phyloP scores from a whole-genome alignment of 2,329 filamentous ascomycete species.

The Cercospora brassicicola region DNA sequence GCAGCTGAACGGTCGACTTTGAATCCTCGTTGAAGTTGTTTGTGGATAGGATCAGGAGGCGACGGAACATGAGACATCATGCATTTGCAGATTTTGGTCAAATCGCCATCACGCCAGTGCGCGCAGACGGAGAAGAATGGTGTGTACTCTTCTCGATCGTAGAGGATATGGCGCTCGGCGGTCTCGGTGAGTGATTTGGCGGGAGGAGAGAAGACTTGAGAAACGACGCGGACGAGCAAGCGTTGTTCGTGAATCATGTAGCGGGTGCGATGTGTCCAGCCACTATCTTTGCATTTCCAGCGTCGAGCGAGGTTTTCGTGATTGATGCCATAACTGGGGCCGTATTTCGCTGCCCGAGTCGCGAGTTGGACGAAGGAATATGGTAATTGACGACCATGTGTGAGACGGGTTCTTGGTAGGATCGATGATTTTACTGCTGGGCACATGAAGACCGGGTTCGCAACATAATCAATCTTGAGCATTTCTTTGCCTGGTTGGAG shows the following conservation, averaged over 20 bases:
- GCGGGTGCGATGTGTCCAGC: constrained; percentile 58
- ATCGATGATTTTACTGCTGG: constrained; percentile 54
- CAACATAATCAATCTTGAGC: constrained; percentile 54
- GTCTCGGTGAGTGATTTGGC: constrained; percentile 51
- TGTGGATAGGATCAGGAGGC: constrained; percentile 45
- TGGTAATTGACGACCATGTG: constrained; percentile 56
- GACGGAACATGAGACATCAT: constrained; percentile 59
- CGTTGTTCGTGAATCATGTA: constrained; percentile 55
- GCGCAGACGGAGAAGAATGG: constrained; percentile 64
- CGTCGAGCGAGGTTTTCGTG: constrained; percentile 52
- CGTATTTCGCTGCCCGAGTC: constrained; percentile 52
- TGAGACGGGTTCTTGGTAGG: constrained; percentile 55
- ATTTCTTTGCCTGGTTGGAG: constrained; percentile 55
- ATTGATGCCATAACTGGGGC: constrained; percentile 51
- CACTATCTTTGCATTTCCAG: constrained; percentile 53
- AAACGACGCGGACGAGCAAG: constrained; percentile 60
- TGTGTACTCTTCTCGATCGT: constrained; percentile 60
- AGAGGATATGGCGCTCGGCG: constrained; percentile 57
- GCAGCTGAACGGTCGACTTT: constrained; percentile 37
- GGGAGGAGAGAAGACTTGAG: constrained; percentile 54
- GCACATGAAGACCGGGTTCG: constrained; percentile 60
- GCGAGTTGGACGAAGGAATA: constrained; percentile 62
- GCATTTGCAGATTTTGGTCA: constrained; percentile 63
- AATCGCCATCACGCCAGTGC: constrained; percentile 62
- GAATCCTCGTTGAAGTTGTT: constrained; percentile 45